phyloP scores from a whole-genome alignment of 352 stramenopile species.

The Phytopythium kandeliae region DNA sequence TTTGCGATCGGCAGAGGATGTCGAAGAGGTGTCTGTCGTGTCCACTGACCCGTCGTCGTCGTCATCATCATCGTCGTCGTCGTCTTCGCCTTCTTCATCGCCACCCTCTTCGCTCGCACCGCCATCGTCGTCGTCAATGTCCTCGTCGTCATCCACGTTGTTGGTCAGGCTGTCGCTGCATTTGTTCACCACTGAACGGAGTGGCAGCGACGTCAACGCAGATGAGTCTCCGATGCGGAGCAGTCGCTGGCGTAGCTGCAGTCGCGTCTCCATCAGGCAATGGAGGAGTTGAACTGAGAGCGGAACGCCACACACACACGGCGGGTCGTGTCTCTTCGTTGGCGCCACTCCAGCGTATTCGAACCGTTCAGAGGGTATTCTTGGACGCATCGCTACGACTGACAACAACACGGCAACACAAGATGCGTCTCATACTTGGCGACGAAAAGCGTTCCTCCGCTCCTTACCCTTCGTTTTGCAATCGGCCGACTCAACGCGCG shows the following conservation, averaged over 20 bases:
- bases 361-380: background rate
- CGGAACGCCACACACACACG: too few species aligned
- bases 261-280: conserved; percentile 28
- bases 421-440: too few species aligned
- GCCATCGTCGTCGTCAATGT: conserved; percentile 15
- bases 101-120: conserved; percentile 37
- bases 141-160: conserved; percentile 18
- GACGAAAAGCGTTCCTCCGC: too few species aligned
- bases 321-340: background rate
- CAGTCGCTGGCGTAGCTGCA: conserved; percentile 26
- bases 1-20: background rate
- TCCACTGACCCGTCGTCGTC: conserved; percentile 23
- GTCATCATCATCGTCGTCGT: conserved; percentile 20
- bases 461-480: too few species aligned
- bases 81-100: conserved; percentile 35
- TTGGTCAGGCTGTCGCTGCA: conserved; percentile 9
- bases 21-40: conserved; percentile 4
- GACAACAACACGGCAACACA: too few species aligned
- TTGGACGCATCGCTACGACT: background rate
- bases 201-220: background rate
- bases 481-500: too few species aligned
- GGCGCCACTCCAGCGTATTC: background rate
- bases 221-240: conserved; percentile 31
- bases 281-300: background rate
- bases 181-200: background rate